Evolutionary conservation across 1,284 basidiomycete species (phyloP), one percentile per base, ranked within the genome.

Genomic region (Cryptococcus maquisensis): DNA sequence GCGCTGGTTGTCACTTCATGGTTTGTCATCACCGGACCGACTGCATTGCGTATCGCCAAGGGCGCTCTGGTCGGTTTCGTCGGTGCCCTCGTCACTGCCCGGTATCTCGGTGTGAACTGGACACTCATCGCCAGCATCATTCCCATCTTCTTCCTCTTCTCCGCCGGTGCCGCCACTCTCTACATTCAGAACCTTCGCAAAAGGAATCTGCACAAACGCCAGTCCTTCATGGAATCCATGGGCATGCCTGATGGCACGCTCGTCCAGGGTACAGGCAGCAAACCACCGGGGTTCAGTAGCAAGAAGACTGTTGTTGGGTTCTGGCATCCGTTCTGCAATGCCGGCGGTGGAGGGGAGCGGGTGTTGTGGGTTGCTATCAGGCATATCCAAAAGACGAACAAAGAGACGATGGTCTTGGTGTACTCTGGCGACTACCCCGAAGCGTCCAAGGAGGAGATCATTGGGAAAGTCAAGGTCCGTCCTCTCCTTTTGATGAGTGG

Each of bases 281-380:
- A 38, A 40, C 59, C 71, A 18, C 73, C 69, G 2, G 54, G 32
- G n/a, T 54, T 59, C 41, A 64, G 61, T 4, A 60, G 61, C 3
- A 63, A 57, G 35, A 69, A 68, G n/a, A 55, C 65, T 2, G 58
- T 90, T 6, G 80, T 93, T 12, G 94, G 90, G 0, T 90, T 97
- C 77, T 94, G 96, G 73, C 94, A 97, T 76, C 94, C 94, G 0
- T 97, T 93, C 75, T 96, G 92, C 72, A 96, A 98, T 79, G 93
- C 94, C 21, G 95, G 95, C 0, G 95, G 95, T 12, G 96, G 96
- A 13, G 96, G 96, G 0, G 95, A 98, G 76, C 83, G 94, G 1
- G 95, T 99, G 0, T 78, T 99, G 0, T 99, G 93, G 92, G 87
- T 90, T 1, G 94, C 93, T 0, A 83, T 98, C 20, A 81, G 86